Conservation (phyloP, 1,139 yeast genomes). For the Yamadazyma blattariae region DNA sequence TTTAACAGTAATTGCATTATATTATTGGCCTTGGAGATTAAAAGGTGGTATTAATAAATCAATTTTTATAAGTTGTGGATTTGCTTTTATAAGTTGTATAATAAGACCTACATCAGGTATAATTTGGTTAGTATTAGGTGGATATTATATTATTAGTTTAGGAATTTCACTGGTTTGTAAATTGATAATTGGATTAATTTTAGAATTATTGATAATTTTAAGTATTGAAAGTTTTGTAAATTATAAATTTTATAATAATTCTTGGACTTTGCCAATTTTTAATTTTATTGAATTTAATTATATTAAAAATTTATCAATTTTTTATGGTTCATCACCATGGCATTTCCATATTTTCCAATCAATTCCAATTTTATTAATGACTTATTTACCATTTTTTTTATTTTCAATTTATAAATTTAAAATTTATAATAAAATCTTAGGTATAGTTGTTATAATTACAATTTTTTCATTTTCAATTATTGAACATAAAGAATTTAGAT, state of each 20-base stretch:
- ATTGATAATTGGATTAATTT: slow-evolving; percentile 1
- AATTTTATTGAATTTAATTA: slow-evolving; percentile 78
- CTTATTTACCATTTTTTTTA: slow-evolving; percentile 57
- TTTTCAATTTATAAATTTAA: slow-evolving; percentile 15
- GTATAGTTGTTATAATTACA: slow-evolving; percentile 35
- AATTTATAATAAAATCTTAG: slow-evolving; percentile 16
- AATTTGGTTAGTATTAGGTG: slow-evolving; percentile 68
- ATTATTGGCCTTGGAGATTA: slow-evolving; percentile 67
- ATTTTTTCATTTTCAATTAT: slow-evolving; percentile 58
- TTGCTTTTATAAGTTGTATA: slow-evolving; percentile 60
- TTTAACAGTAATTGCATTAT: slow-evolving; percentile 66
- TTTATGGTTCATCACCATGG: slow-evolving; percentile 85
- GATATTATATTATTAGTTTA: slow-evolving; percentile 10
- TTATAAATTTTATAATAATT: slow-evolving; percentile 54
- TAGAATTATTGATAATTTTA: slow-evolving; percentile 9
- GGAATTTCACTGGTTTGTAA: not conserved
- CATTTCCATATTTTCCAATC: slow-evolving; percentile 84
- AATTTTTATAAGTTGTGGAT: slow-evolving; percentile 11
- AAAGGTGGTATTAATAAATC: slow-evolving; percentile 13
- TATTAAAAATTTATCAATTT: slow-evolving; percentile 66
- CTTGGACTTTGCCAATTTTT: slow-evolving; percentile 60
- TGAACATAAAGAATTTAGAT: slow-evolving; percentile 87
- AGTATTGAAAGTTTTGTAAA: slow-evolving; percentile 40
- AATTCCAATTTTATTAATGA: slow-evolving; percentile 69
- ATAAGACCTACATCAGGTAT: slow-evolving; percentile 82